Conservation (phyloP, 352 stramenopile genomes). For the Phytopythium oedochilum region DNA sequence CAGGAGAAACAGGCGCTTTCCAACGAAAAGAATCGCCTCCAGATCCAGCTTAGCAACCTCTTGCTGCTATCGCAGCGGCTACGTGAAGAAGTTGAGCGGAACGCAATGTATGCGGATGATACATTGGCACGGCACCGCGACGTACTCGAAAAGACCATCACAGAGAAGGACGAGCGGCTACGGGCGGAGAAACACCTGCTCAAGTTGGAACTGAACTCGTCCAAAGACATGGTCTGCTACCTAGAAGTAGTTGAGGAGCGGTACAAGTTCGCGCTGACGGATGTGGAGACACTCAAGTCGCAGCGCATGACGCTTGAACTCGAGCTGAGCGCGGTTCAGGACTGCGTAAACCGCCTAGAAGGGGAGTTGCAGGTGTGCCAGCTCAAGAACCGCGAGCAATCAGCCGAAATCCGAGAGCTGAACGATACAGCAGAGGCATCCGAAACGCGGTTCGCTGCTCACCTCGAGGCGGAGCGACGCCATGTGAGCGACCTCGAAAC, state of each 20-base stretch:
- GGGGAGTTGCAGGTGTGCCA: slow-evolving; percentile 8
- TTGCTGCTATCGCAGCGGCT: slow-evolving; percentile 19
- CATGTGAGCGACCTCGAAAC: slow-evolving; percentile 8
- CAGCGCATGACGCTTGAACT: slow-evolving; percentile 15
- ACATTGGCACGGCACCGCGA: slow-evolving; percentile 25
- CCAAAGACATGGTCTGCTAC: slow-evolving; percentile 34
- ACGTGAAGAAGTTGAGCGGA: slow-evolving; percentile 27
- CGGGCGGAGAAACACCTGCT: slow-evolving; percentile 40
- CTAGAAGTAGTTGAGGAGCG: slow-evolving; percentile 34
- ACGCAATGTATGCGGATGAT: slow-evolving; percentile 45
- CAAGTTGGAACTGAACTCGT: slow-evolving; percentile 31
- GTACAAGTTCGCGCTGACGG: slow-evolving; percentile 10
- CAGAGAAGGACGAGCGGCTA: slow-evolving; percentile 42
- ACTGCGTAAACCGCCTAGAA: slow-evolving; percentile 9
- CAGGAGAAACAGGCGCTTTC: slow-evolving; percentile 27
- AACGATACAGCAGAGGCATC: background rate
- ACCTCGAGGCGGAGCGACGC: background rate
- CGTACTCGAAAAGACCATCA: slow-evolving; percentile 22
- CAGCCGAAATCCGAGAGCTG: background rate
- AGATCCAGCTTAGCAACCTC: slow-evolving; percentile 53
- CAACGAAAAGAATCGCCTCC: slow-evolving; percentile 32
- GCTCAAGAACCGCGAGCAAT: background rate
- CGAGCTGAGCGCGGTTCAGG: slow-evolving; percentile 8
- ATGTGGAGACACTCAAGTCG: background rate
- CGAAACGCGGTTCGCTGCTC: background rate